phyloP scores from a whole-genome alignment of 805 yeast species.

The Schwanniomyces yamadae region DNA sequence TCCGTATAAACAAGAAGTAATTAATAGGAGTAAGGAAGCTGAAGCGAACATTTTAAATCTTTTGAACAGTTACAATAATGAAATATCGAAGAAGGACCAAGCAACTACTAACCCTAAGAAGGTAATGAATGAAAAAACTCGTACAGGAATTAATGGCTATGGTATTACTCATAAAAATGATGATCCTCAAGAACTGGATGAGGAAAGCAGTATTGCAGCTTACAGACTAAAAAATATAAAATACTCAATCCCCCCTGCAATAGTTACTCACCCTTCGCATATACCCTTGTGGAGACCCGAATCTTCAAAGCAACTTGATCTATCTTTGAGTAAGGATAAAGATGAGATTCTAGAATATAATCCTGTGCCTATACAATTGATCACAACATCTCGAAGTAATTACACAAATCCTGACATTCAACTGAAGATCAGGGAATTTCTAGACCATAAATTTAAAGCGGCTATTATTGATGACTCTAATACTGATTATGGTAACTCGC shows the following conservation, averaged over 20 bases:
- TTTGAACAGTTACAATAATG: background rate
- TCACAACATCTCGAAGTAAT: slow-evolving; percentile 11
- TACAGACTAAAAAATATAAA: slow-evolving; percentile 29
- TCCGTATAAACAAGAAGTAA: slow-evolving; percentile 35
- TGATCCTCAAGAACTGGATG: slow-evolving; percentile 3
- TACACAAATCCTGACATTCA: slow-evolving; percentile 28
- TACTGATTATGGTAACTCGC: slow-evolving; percentile 29
- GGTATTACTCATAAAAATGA: too few relatives aligned
- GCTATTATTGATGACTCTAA: slow-evolving; percentile 40
- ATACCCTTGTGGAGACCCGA: slow-evolving; percentile 42
- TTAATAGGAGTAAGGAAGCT: slow-evolving; percentile 18
- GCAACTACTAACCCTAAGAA: background rate
- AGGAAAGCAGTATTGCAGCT: slow-evolving; percentile 11
- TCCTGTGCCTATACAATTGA: slow-evolving; percentile 27
- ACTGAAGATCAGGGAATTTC: slow-evolving; percentile 23
- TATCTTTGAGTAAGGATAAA: slow-evolving; percentile 10
- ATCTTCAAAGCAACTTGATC: slow-evolving; percentile 6
- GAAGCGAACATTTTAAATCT: slow-evolving; percentile 20
- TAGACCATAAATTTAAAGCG: slow-evolving; percentile 27
- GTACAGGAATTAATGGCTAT: too few relatives aligned
- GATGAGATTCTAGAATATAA: slow-evolving; percentile 23
- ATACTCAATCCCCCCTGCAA: slow-evolving; percentile 33
- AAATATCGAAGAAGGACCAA: slow-evolving; percentile 1
- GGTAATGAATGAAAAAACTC: slow-evolving; percentile 1
- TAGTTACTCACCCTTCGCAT: slow-evolving; percentile 45